Conservation (phyloP, 345 rosid genomes). For the Geranium rotundifolium region DNA sequence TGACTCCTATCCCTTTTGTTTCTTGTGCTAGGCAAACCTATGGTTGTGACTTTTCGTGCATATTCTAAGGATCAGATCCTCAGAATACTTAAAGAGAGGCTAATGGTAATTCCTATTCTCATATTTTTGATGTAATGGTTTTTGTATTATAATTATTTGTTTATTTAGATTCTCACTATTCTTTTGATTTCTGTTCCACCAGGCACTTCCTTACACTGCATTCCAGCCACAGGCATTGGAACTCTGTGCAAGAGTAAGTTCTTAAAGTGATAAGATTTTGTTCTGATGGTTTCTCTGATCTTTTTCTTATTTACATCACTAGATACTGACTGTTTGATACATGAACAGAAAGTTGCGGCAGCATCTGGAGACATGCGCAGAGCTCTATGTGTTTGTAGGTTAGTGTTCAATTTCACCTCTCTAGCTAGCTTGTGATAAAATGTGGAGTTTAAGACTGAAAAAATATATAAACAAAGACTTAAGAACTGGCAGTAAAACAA, state of each 20-base stretch:
- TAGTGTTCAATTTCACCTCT: not conserved
- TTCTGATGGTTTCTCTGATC: conserved; percentile 1
- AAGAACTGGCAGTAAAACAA: too few species aligned
- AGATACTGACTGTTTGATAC: conserved; percentile 8
- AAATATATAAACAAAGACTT: too few species aligned
- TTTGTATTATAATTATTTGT: not conserved
- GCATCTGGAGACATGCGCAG: conserved; percentile 95
- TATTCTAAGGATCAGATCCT: conserved; percentile 73
- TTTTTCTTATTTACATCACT: conserved; percentile 3
- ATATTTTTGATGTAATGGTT: not conserved
- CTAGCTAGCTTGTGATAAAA: not conserved
- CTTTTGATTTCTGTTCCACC: conserved; percentile 4
- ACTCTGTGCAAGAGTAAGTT: conserved; percentile 88
- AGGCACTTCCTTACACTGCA: conserved; percentile 49
- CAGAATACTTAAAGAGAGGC: conserved; percentile 69
- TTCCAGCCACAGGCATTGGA: conserved; percentile 82
- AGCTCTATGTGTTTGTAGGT: conserved; percentile 88
- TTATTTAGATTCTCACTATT: too few species aligned
- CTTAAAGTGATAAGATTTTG: not conserved
- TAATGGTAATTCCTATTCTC: conserved; percentile 37
- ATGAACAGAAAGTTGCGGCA: conserved; percentile 76
- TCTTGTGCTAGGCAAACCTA: conserved; percentile 53
- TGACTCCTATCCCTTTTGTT: not conserved
- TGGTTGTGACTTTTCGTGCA: conserved; percentile 67
- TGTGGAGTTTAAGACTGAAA: too few species aligned